A percentile compares a stretch with the other conserved stretches of the same genome.
Conservation (phyloP, 2,329 filamentous ascomycete species). For the Orbilia blumenaviensis region DNA sequence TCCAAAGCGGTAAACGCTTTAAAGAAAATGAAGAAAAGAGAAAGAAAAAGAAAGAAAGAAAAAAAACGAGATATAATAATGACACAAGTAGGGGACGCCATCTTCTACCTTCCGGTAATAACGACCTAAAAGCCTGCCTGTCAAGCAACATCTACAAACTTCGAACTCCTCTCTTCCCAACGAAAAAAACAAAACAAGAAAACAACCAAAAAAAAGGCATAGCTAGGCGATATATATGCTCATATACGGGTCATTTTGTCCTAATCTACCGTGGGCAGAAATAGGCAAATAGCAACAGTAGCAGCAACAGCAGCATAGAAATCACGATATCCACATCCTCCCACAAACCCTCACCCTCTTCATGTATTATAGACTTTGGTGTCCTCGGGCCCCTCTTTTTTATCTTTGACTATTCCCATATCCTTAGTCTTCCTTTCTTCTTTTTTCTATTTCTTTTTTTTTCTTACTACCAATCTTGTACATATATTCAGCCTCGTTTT, state of each 20-base stretch:
- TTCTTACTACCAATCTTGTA: neutral
- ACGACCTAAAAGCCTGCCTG: too few relatives aligned
- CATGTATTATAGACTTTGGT: slow-evolving; percentile 41
- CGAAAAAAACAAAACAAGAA: too few relatives aligned
- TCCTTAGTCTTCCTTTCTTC: too few relatives aligned
- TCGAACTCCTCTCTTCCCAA: slow-evolving; percentile 12
- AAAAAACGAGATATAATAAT: too few relatives aligned
- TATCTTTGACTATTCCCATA: neutral
- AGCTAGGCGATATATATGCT: too few relatives aligned
- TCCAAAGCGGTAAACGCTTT: slow-evolving; percentile 49
- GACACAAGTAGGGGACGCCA: too few relatives aligned
- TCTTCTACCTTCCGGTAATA: too few relatives aligned
- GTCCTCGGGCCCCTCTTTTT: neutral
- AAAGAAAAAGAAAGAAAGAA: neutral
- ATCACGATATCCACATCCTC: slow-evolving; percentile 40
- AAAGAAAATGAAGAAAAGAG: too few relatives aligned
- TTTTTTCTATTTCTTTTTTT: too few relatives aligned
- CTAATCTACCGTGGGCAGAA: too few relatives aligned
- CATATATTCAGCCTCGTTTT: slow-evolving; percentile 18
- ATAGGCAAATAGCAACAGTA: too few relatives aligned
- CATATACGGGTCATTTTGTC: too few relatives aligned
- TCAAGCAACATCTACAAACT: neutral
- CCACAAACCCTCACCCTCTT: neutral
- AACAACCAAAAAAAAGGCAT: neutral
- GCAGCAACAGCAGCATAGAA: neutral